Evolutionary conservation across 805 yeast species (phyloP), one percentile per base, ranked within the genome.

Genomic region (Babjeviella inositovora): DNA sequence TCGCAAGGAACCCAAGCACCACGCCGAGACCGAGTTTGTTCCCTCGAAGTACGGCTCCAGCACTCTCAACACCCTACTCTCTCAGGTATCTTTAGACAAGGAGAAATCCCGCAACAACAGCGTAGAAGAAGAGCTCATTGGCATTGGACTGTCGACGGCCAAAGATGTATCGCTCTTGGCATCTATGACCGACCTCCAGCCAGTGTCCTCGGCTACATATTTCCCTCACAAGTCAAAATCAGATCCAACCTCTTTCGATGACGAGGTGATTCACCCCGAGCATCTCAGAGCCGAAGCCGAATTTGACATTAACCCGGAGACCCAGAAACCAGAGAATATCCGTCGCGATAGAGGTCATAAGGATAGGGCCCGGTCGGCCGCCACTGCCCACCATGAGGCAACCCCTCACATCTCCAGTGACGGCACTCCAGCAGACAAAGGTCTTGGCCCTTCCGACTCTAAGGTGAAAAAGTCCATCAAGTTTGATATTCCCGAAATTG

Each of bases 151-250:
- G 13, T 13, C 11, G 13, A 7, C 11, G 11, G 8, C 12, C 21
- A n/a, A n/a, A 13, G 12, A n/a, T n/a, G 21, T 12, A 19, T 19
- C 9, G 21, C 8, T 19, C 13, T 7, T 11, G n/a, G 5, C 24
- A 19, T 19, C 32, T 13, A 11, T 41, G 13, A 33, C 44, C 11
- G 34, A 45, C 1, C 33, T 67, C 21, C 74, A 72, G 28, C 79
- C 80, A 1, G 64, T 70, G 0, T 68, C 77, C 1, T 67, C 76
- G 2, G 82, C 81, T 1, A 70, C 80, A 1, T 74, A 72, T 38
- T 60, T 70, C 27, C 84, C 84, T 3, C 80, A 73, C 39, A 61
- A 66, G 3, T 64, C 70, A 10, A 44, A 43, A 12, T n/a, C n/a
- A n/a, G n/a, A n/a, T n/a, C n/a, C n/a, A n/a, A n/a, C n/a, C n/a